A percentile compares a stretch with the other conserved stretches of the same genome.
Evolutionary conservation across 75 land plant genomes (phyloP).

Genomic region (Pinus albicaulis): DNA sequence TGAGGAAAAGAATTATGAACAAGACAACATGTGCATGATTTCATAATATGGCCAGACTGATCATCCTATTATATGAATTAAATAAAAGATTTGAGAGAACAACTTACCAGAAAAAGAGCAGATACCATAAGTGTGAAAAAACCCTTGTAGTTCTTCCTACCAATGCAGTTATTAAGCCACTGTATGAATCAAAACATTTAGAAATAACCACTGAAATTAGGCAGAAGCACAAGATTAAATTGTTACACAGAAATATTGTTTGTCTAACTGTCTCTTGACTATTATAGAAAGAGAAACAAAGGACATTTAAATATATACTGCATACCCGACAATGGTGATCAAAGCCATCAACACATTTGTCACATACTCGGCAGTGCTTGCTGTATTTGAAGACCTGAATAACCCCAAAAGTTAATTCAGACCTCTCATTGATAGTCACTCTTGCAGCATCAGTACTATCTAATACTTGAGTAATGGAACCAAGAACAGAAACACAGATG

Average conservation of each 20-base stretch:
- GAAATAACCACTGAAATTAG: constrained; percentile 10
- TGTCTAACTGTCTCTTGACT: not conserved
- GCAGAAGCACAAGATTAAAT: not conserved
- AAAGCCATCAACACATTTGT: constrained; percentile 93
- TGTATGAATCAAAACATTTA: constrained; percentile 21
- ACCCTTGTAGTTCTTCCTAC: constrained; percentile 77
- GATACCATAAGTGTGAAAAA: constrained; percentile 85
- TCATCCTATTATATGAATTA: no score
- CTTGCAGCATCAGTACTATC: not conserved
- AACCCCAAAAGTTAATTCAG: constrained; percentile 10
- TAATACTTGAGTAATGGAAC: not conserved
- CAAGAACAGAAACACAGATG: not conserved
- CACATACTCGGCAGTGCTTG: constrained; percentile 98
- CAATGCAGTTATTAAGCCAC: constrained; percentile 99
- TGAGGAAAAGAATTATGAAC: no score
- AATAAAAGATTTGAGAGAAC: not conserved
- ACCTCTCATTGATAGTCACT: not conserved
- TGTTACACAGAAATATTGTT: not conserved
- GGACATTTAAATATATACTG: not conserved
- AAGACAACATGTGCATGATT: no score
- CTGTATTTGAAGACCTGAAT: constrained; percentile 84
- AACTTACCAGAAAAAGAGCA: constrained; percentile 78
- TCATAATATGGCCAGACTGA: no score
- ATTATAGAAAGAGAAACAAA: not conserved
- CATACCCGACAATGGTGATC: constrained; percentile 99